phyloP scores from a whole-genome alignment of 768 basidiomycete genomes.

The Phlebiopsis gigantea region DNA sequence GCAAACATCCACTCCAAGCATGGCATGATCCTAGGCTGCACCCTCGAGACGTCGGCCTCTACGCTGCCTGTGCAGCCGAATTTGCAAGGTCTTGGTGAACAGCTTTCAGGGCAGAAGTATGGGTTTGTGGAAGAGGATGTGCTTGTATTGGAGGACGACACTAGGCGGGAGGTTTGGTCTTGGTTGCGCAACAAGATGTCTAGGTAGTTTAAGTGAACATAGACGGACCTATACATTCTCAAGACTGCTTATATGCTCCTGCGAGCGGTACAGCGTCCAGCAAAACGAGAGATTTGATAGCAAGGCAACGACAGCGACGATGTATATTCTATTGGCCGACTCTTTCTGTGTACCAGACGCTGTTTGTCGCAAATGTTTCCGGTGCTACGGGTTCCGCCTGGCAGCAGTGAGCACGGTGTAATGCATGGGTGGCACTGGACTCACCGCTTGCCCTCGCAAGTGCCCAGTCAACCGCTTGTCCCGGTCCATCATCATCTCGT shows the following conservation, averaged over 20 bases:
- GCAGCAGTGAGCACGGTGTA: not conserved
- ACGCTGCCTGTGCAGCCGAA: slow-evolving; percentile 13
- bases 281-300: not conserved
- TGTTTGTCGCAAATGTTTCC: slow-evolving; percentile 64
- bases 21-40: slow-evolving; percentile 54
- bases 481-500: slow-evolving; percentile 93
- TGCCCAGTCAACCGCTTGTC: slow-evolving; percentile 88
- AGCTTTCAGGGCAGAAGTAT: slow-evolving; percentile 33
- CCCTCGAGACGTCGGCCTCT: slow-evolving; percentile 22
- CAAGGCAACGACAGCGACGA: not conserved
- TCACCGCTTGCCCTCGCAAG: slow-evolving; percentile 77
- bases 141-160: slow-evolving; percentile 4
- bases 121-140: slow-evolving; percentile 30
- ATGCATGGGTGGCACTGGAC: slow-evolving; percentile 25
- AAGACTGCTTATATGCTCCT: too few relatives aligned
- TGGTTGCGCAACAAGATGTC: slow-evolving; percentile 29
- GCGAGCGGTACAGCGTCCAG: not conserved
- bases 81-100: slow-evolving; percentile 22
- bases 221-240: too few relatives aligned
- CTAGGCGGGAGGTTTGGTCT: slow-evolving; percentile 23
- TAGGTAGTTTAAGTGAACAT: slow-evolving; percentile 19
- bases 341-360: slow-evolving; percentile 67
- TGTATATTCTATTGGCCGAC: slow-evolving; percentile 23
- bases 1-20: slow-evolving; percentile 56
- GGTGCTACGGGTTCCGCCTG: slow-evolving; percentile 70